Evolutionary conservation across 2,329 filamentous ascomycete species (phyloP).

Genomic region (Hymenoscyphus scutula): DNA sequence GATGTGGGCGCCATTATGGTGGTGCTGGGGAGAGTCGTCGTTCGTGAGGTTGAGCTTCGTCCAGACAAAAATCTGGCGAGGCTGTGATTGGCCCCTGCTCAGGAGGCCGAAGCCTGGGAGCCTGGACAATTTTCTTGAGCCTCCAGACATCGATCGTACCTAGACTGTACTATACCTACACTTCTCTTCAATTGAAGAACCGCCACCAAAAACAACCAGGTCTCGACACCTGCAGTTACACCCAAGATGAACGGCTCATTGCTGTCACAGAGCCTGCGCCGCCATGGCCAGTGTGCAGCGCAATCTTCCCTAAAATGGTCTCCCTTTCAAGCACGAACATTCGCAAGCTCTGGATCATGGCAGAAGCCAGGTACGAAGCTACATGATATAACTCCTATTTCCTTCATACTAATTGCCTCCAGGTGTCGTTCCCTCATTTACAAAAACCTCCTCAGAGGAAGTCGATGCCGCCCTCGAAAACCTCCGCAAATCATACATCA

Average conservation of each 20-base stretch:
- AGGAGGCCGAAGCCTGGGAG: not conserved
- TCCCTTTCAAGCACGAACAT: conserved; percentile 25
- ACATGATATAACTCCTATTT: conserved; percentile 7
- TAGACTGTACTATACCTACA: too few relatives aligned
- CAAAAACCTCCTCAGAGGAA: conserved; percentile 51
- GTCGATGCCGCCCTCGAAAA: conserved; percentile 52
- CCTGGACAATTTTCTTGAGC: not conserved
- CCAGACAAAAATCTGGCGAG: conserved; percentile 24
- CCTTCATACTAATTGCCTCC: not conserved
- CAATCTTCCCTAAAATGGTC: conserved; percentile 12
- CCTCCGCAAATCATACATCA: conserved; percentile 58
- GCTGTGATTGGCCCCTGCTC: conserved; percentile 22
- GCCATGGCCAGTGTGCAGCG: conserved; percentile 23
- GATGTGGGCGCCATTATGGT: conserved; percentile 34
- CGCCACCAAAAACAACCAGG: not conserved
- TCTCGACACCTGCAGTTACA: not conserved
- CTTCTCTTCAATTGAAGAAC: conserved; percentile 8
- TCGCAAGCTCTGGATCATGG: conserved; percentile 30
- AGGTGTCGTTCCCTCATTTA: conserved; percentile 38
- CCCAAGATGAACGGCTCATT: not conserved
- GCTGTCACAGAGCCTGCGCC: conserved; percentile 16
- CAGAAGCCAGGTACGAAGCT: conserved; percentile 29
- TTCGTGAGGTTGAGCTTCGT: conserved; percentile 20
- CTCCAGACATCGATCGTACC: too few relatives aligned
- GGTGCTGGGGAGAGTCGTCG: conserved; percentile 14